Percentiles rank a stretch among this genome's conserved stretches.
Conservation (phyloP, 257 asterid species). For the Striga asiatica region DNA sequence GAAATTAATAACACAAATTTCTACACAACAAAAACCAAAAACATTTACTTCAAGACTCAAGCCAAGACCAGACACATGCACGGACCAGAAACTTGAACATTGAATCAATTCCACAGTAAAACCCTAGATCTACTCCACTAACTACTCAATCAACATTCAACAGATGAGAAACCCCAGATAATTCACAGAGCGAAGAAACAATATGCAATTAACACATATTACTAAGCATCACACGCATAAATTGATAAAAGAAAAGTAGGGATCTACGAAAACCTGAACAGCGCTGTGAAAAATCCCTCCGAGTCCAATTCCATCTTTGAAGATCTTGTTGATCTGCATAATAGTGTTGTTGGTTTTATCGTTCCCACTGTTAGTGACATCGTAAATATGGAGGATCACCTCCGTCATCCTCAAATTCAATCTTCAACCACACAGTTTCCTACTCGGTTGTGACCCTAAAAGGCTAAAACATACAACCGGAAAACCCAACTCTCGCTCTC, state of each 20-base stretch:
- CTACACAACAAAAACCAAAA: neutral
- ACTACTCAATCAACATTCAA: neutral
- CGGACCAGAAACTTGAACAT: too few relatives aligned
- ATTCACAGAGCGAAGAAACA: neutral
- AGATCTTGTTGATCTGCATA: conserved; percentile 92
- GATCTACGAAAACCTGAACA: conserved; percentile 46
- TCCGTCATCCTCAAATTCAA: conserved; percentile 31
- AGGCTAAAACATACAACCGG: neutral
- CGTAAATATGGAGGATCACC: conserved; percentile 91
- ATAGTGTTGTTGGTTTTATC: conserved; percentile 91
- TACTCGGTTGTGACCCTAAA: neutral
- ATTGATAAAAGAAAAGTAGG: neutral
- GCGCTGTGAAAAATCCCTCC: conserved; percentile 99
- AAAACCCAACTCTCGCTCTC: neutral
- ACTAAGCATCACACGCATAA: neutral
- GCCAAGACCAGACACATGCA: too few relatives aligned
- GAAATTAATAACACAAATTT: neutral
- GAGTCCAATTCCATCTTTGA: conserved; percentile 93
- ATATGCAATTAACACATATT: neutral
- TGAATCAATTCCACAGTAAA: conserved; percentile 12
- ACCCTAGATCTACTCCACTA: conserved; percentile 31
- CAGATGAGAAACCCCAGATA: neutral
- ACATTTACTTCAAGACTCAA: neutral
- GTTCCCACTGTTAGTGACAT: conserved; percentile 84
- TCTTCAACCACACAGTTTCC: neutral